Conservation (phyloP, 139 green algal genomes). For the Coelastrella sp. region DNA sequence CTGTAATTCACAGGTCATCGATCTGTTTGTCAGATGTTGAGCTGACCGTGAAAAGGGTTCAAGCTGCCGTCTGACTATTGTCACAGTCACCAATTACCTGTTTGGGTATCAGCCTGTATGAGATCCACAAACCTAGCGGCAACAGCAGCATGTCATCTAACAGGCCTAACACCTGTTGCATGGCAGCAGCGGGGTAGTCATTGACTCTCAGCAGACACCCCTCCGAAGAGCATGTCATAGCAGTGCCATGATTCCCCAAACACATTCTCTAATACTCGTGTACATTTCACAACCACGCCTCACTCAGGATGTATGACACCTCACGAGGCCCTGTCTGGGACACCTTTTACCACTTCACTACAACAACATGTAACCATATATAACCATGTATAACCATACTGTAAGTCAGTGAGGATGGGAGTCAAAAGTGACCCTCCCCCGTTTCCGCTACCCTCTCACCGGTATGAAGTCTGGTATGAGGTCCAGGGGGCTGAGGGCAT, state of each 20-base stretch:
- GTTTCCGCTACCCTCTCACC: neutral
- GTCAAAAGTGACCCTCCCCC: too few species aligned
- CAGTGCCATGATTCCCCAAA: too few species aligned
- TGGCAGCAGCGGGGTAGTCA: neutral
- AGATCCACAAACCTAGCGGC: conserved; percentile 53
- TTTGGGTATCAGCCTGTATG: conserved; percentile 53
- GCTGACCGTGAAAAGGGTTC: too few species aligned
- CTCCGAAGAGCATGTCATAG: neutral
- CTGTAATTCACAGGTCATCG: too few species aligned
- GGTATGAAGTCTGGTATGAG: conserved; percentile 77
- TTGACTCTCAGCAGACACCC: neutral
- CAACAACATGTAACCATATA: too few species aligned
- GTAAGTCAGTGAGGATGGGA: neutral
- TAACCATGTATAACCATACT: neutral
- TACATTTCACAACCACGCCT: too few species aligned
- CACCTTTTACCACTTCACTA: too few species aligned
- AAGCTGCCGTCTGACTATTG: neutral
- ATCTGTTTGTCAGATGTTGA: too few species aligned
- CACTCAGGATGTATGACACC: too few species aligned
- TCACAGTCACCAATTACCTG: conserved; percentile 5
- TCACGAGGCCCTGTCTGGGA: too few species aligned
- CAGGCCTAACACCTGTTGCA: conserved; percentile 24
- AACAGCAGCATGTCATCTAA: conserved; percentile 73
- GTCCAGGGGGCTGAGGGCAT: conserved; percentile 65
- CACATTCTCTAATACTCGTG: too few species aligned